Percentiles rank a stretch among this genome's conserved stretches.
phyloP scores from a whole-genome alignment of 2,329 filamentous ascomycete species.

The Elsinoe australis region DNA sequence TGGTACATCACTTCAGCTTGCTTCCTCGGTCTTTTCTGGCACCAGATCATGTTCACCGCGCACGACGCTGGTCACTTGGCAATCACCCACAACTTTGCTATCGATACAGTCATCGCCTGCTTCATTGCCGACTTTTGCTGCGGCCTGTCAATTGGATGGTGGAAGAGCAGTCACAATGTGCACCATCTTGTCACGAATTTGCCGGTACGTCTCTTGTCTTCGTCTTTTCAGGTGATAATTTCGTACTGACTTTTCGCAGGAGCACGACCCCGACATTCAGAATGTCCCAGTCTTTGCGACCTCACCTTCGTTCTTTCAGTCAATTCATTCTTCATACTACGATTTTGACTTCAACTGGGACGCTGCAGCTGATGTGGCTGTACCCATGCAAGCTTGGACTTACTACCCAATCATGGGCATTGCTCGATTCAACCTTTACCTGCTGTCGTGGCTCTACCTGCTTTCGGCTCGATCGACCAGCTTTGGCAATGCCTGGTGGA shows the following conservation, averaged over 20 bases:
- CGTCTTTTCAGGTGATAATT: neutral
- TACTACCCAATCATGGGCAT: constrained; percentile 78
- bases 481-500: constrained; percentile 74
- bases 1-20: constrained; percentile 54
- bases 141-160: constrained; percentile 60
- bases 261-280: constrained; percentile 38
- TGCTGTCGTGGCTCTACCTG: constrained; percentile 71
- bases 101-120: constrained; percentile 54
- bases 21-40: constrained; percentile 58
- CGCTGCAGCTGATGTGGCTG: constrained; percentile 58
- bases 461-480: constrained; percentile 61
- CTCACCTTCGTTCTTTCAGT: constrained; percentile 69
- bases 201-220: constrained; percentile 36
- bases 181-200: constrained; percentile 61
- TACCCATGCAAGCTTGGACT: constrained; percentile 69
- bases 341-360: constrained; percentile 74
- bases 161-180: constrained; percentile 62
- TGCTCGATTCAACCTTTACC: constrained; percentile 81
- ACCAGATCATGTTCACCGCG: constrained; percentile 62
- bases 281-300: constrained; percentile 82
- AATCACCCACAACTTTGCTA: constrained; percentile 52
- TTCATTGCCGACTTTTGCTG: constrained; percentile 60
- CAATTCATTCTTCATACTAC: constrained; percentile 73
- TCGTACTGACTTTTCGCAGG: constrained; percentile 20
- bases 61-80: constrained; percentile 59